These are phyloP conservation scores for Populus davidiana DNA, from an alignment of 345 rosid genomes.

Conservation along the genomic window DNA sequence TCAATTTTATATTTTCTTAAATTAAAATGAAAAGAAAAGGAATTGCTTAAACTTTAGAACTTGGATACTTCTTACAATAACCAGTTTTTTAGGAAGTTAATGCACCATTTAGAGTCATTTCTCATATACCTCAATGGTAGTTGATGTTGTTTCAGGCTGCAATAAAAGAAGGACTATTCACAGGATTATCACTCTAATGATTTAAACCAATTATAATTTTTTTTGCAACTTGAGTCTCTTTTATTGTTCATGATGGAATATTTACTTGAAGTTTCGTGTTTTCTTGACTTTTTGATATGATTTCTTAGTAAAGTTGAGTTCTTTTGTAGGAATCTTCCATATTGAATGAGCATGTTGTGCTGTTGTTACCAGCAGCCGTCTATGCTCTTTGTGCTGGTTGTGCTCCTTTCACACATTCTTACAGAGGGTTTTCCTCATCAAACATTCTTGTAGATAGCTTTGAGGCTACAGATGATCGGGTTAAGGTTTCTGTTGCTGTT, in stretches of 20 bases:
- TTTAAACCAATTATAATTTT: not conserved
- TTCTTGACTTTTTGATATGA: not conserved
- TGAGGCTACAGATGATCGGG: conserved; percentile 46
- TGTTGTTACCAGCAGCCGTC: conserved; percentile 73
- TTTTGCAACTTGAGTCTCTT: not conserved
- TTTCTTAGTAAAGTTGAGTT: not conserved
- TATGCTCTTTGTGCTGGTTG: conserved; percentile 76
- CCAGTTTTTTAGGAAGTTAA: not conserved
- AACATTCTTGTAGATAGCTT: conserved; percentile 32
- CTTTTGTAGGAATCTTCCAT: conserved; percentile 49
- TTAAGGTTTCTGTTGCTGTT: conserved; percentile 39
- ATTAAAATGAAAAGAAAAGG: no score
- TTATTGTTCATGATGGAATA: not conserved
- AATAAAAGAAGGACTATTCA: not conserved
- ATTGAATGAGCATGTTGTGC: conserved; percentile 48
- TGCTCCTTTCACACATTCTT: conserved; percentile 40
- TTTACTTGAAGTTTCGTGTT: conserved; percentile 3
- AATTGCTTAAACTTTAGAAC: no score
- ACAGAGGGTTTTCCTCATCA: conserved; percentile 33
- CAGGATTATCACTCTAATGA: not conserved
- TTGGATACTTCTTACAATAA: no score
- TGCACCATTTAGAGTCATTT: not conserved
- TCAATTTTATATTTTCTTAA: no score
- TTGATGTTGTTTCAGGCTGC: not conserved
- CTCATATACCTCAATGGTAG: not conserved